Conservation (phyloP, 805 yeast species). For the Metschnikowia lunata region DNA sequence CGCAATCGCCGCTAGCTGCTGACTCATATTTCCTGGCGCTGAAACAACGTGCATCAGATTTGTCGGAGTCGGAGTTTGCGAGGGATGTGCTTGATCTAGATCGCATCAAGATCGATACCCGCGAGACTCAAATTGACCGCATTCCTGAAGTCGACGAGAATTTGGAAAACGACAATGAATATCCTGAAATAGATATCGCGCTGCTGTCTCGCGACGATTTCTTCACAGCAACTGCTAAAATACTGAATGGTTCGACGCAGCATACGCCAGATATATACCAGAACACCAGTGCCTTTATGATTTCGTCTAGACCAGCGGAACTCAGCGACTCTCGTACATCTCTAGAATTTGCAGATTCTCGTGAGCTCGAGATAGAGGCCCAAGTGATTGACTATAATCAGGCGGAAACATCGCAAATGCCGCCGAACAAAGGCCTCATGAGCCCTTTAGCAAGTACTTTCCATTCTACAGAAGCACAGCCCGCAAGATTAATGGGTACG, state of each 20-base stretch:
- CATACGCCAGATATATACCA: slow-evolving; percentile 8
- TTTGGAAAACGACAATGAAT: slow-evolving; percentile 1
- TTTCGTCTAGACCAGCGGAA: slow-evolving; percentile 10
- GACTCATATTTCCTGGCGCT: slow-evolving; percentile 15
- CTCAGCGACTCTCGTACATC: slow-evolving; percentile 11
- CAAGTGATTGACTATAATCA: slow-evolving; percentile 10
- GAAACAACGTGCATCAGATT: slow-evolving; percentile 4
- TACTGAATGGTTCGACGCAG: neutral
- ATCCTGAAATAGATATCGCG: neutral
- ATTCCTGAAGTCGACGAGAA: slow-evolving; percentile 8
- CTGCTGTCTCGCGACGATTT: neutral
- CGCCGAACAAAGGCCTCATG: slow-evolving; percentile 4
- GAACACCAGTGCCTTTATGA: slow-evolving; percentile 16
- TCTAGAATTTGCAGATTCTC: slow-evolving; percentile 13
- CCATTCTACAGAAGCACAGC: neutral
- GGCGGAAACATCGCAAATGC: slow-evolving; percentile 6
- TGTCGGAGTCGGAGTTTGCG: slow-evolving; percentile 1
- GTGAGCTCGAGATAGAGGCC: slow-evolving; percentile 15
- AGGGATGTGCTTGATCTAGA: slow-evolving; percentile 6
- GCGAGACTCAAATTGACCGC: slow-evolving; percentile 5
- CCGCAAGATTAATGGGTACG: neutral
- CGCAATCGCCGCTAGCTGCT: slow-evolving; percentile 15
- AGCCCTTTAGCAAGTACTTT: slow-evolving; percentile 3
- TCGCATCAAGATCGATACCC: slow-evolving; percentile 1
- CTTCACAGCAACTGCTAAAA: neutral